Evolutionary conservation across 495 filamentous ascomycete genomes (phyloP).

Genomic region (Aspergillus olivimuriae): DNA sequence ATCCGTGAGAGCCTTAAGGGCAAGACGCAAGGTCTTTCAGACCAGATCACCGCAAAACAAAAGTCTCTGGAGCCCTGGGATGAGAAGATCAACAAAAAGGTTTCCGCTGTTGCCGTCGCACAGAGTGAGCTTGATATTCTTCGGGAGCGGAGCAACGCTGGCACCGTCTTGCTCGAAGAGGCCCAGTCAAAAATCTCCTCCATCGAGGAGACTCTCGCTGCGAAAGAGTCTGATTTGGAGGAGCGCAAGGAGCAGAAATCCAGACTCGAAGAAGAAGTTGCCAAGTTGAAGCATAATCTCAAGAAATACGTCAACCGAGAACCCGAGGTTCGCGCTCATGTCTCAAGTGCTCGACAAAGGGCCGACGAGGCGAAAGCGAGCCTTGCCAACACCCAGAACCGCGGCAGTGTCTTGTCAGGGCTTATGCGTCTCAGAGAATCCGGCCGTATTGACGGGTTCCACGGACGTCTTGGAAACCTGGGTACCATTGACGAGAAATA

Average conservation of each 20-base stretch:
- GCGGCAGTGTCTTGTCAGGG: conserved; percentile 84
- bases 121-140: conserved; percentile 91
- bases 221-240: conserved; percentile 69
- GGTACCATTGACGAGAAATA: conserved; percentile 93
- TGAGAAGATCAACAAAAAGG: conserved; percentile 91
- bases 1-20: conserved; percentile 85
- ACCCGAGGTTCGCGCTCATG: conserved; percentile 68
- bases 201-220: conserved; percentile 60
- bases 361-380: conserved; percentile 92
- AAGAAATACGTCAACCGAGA: conserved; percentile 67
- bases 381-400: conserved; percentile 80
- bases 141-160: conserved; percentile 79
- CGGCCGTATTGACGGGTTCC: conserved; percentile 92
- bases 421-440: conserved; percentile 94
- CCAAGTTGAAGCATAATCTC: conserved; percentile 62
- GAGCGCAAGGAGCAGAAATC: conserved; percentile 66
- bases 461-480: conserved; percentile 89
- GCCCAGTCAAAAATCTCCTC: conserved; percentile 68
- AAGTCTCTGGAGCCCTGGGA: conserved; percentile 95
- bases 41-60: conserved; percentile 87
- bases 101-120: conserved; percentile 86
- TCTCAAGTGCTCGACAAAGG: conserved; percentile 84
- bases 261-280: conserved; percentile 66
- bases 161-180: conserved; percentile 75
- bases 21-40: conserved; percentile 89